Percentiles rank a stretch among this genome's conserved stretches.
phyloP scores from a whole-genome alignment of 2,329 filamentous ascomycete species.

The Tolypocladium pustulatum region DNA sequence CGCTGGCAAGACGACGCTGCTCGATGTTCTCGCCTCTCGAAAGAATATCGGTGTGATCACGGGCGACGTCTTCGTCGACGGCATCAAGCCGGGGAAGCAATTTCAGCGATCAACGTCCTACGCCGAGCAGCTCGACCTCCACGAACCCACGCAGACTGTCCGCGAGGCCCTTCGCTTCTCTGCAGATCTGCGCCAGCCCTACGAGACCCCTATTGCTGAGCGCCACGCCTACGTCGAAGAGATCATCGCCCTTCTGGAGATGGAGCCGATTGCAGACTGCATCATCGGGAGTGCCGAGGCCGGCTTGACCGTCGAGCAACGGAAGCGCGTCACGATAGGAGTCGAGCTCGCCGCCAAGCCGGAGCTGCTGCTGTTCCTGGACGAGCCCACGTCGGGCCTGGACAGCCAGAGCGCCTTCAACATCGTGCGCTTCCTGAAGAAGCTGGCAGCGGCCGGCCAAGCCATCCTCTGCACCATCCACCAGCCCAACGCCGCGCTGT shows the following conservation, averaged over 20 bases:
- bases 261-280: slow-evolving; percentile 48
- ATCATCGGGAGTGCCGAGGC: slow-evolving; percentile 53
- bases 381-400: slow-evolving; percentile 69
- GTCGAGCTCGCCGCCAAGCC: slow-evolving; percentile 82
- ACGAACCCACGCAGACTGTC: slow-evolving; percentile 52
- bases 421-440: slow-evolving; percentile 68
- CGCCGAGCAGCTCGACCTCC: slow-evolving; percentile 52
- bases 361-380: slow-evolving; percentile 64
- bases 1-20: slow-evolving; percentile 78
- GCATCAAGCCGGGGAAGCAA: slow-evolving; percentile 42
- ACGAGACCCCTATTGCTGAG: slow-evolving; percentile 39
- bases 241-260: slow-evolving; percentile 47
- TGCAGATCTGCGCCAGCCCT: slow-evolving; percentile 48
- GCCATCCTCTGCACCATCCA: slow-evolving; percentile 88
- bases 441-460: slow-evolving; percentile 69
- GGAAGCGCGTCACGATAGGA: slow-evolving; percentile 77
- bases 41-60: slow-evolving; percentile 52
- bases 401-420: slow-evolving; percentile 56
- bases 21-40: slow-evolving; percentile 60
- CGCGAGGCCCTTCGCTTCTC: slow-evolving; percentile 55
- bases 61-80: slow-evolving; percentile 48
- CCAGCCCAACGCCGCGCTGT: slow-evolving; percentile 76
- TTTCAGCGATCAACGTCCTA: slow-evolving; percentile 54
- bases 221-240: slow-evolving; percentile 52
- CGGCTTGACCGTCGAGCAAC: slow-evolving; percentile 57